phyloP scores from a whole-genome alignment of 306 rosid genomes.

The Clitoria ternatea region DNA sequence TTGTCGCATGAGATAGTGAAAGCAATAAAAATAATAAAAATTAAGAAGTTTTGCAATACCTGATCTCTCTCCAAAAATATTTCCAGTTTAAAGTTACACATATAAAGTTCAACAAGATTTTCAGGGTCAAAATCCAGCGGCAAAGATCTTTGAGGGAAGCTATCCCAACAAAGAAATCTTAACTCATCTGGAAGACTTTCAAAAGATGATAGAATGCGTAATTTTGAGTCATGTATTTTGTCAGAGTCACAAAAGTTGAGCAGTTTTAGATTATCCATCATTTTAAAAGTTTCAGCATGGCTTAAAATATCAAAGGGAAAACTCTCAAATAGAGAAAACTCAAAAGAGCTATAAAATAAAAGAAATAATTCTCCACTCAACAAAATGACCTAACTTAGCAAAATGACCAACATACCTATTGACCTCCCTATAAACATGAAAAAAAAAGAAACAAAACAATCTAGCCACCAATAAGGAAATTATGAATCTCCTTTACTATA shows the following conservation, averaged over 20 bases:
- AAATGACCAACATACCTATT: too few species aligned
- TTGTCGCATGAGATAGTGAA: too few species aligned
- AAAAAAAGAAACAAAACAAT: too few species aligned
- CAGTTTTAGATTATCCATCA: constrained; percentile 26
- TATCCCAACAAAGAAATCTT: constrained; percentile 19
- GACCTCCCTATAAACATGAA: too few species aligned
- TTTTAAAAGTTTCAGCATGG: not conserved
- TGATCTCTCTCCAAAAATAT: constrained; percentile 16
- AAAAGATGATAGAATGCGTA: not conserved
- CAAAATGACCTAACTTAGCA: too few species aligned
- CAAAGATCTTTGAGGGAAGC: constrained; percentile 1
- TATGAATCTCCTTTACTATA: too few species aligned
- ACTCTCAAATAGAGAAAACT: too few species aligned
- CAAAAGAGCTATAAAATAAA: too few species aligned
- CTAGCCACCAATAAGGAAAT: too few species aligned
- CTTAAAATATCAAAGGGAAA: too few species aligned
- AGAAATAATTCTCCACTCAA: too few species aligned
- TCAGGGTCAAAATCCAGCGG: not conserved
- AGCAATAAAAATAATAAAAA: too few species aligned
- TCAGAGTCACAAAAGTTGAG: not conserved
- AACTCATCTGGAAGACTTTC: not conserved
- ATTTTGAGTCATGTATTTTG: not conserved
- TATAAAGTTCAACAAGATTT: constrained; percentile 12
- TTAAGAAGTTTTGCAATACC: constrained; percentile 5
- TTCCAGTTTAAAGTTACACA: not conserved